A percentile compares a stretch with the other conserved stretches of the same genome.
These are phyloP conservation scores for Camellia lanceoleosa DNA, from an alignment of 148 eudicot species.

Conservation along the genomic window DNA sequence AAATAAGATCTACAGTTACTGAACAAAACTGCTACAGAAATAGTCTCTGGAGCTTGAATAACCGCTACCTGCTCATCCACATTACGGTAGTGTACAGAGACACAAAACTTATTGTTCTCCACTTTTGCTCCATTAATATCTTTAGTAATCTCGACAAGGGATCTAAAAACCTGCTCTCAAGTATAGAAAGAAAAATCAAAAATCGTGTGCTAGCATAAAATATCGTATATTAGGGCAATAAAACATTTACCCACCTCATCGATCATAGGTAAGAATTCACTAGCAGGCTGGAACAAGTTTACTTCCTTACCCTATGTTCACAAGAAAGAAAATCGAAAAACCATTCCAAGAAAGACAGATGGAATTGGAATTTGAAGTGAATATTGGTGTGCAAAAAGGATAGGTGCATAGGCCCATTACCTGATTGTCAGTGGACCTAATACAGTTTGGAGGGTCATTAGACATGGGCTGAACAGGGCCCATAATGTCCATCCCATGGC, in stretches of 20 bases:
- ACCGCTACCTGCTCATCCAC: conserved; percentile 82
- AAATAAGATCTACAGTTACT: background rate
- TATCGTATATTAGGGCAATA: background rate
- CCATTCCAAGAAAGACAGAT: background rate
- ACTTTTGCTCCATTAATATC: conserved; percentile 71
- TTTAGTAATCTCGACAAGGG: conserved; percentile 65
- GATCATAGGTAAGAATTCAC: conserved; percentile 83
- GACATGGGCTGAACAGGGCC: conserved; percentile 57
- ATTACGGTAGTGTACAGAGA: conserved; percentile 93
- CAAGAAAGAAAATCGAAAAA: conserved; percentile 15
- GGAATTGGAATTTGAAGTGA: background rate
- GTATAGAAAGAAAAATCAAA: background rate
- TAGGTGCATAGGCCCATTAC: conserved; percentile 30
- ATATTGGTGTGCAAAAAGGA: background rate
- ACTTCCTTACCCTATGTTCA: conserved; percentile 72
- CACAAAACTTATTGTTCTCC: conserved; percentile 91
- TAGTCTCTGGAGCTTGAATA: background rate
- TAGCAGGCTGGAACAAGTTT: conserved; percentile 89
- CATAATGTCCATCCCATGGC: conserved; percentile 98
- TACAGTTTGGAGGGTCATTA: conserved; percentile 56
- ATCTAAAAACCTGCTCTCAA: conserved; percentile 54
- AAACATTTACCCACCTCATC: conserved; percentile 58
- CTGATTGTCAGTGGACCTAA: conserved; percentile 71
- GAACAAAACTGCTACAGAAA: background rate
- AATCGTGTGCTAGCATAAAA: background rate